Evolutionary conservation across 2,329 filamentous ascomycete genomes (phyloP), one percentile per base, ranked within the genome.

Genomic region (Aspergillus latus): DNA sequence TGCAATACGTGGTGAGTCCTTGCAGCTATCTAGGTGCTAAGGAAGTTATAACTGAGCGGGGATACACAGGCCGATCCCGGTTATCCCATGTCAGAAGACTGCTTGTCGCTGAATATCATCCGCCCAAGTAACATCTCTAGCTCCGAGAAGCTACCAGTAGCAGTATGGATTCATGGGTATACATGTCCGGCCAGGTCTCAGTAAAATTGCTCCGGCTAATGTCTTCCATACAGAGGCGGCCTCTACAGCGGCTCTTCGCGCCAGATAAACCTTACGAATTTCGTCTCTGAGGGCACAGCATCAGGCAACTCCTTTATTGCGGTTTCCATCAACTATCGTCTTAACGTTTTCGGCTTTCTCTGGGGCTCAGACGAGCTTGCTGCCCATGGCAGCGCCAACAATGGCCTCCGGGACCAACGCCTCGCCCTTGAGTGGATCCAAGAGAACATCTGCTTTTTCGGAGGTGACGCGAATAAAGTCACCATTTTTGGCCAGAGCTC

Each of bases 321-420:
- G 1, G 78, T 82, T 0, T 77, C 73, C 54, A 73, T 82, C 59
- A 82, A 82, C 62, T 82, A 82, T 56, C 74, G 80, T 3, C 69
- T 80, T 11, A 71, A 70, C 13, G 72, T 70, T 21, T 82, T 76
- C 68, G 80, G 82, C 5, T 83, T 81, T 61, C 61, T 83, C 13
- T 72, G 70, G 48, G 72, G 76, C 68, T 26, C 70, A 73, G 52
- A 49, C 16, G 30, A 57, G 2, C 28, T 39, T 0, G 30, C 57
- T 6, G 10, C n/a, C 2, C 32, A 34, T 11, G 73, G 74, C 0
- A 65, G 71, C 15, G 66, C 61, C 1, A 62, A 62, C 1, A 64
- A 67, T 2, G 39, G 76, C 65, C 2, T 65, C 64, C 1, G 69
- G 63, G 74, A 78, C 51, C 73, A 77, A 39, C 61, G 64, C 3